A percentile compares a stretch with the other conserved stretches of the same genome.
phyloP scores from a whole-genome alignment of 371 early-diverging fungal genomes.

The Haplosporangium sp. region DNA sequence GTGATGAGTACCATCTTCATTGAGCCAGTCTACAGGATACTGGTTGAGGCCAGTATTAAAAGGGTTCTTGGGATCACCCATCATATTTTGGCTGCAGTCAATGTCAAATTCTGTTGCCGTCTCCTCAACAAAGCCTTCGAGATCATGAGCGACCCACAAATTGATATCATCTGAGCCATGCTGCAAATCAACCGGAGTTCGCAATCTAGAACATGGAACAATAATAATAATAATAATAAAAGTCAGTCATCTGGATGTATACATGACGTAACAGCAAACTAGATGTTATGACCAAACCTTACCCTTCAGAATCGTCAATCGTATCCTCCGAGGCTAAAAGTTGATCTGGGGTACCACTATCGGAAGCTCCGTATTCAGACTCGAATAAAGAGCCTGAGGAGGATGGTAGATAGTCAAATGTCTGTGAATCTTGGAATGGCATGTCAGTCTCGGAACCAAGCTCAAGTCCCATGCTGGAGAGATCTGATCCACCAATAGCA shows the following conservation, averaged over 20 bases:
- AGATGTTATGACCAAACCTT: not conserved
- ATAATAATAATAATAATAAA: not conserved
- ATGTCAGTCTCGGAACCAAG: conserved; percentile 16
- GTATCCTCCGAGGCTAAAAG: conserved; percentile 31
- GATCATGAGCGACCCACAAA: conserved; percentile 11
- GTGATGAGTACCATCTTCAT: conserved; percentile 7
- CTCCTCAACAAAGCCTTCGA: conserved; percentile 19
- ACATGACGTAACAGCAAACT: no score
- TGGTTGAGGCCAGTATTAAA: not conserved
- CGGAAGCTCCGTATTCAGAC: conserved; percentile 6
- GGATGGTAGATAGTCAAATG: conserved; percentile 18
- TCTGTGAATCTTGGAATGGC: conserved; percentile 14
- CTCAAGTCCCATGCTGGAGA: conserved; percentile 6
- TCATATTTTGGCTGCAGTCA: not conserved
- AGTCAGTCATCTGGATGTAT: not conserved
- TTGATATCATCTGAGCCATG: conserved; percentile 6
- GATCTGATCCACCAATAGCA: not conserved
- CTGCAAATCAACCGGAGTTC: conserved; percentile 29
- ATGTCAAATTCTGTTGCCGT: conserved; percentile 3
- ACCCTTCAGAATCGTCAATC: conserved; percentile 46
- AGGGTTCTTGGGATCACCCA: not conserved
- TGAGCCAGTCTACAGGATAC: conserved; percentile 19
- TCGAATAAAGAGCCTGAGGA: conserved; percentile 19
- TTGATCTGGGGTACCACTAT: conserved; percentile 10
- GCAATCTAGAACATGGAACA: conserved; percentile 11